phyloP scores from a whole-genome alignment of 1,284 basidiomycete genomes.

The Ganoderma boninense region DNA sequence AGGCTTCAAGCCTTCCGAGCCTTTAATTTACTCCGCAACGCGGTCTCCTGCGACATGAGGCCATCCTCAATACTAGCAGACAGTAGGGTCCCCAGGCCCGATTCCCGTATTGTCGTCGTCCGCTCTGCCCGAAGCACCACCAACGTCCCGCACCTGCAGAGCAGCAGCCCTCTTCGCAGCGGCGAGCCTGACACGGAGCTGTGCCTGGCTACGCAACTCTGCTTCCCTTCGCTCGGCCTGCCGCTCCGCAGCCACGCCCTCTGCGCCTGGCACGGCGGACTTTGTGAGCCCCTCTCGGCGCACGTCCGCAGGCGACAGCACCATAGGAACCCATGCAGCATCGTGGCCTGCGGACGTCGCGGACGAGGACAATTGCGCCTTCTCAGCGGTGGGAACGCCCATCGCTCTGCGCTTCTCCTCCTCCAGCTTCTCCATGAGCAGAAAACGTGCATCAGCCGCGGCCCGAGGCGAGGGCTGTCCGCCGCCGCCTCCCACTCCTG shows the following conservation, averaged over 20 bases:
- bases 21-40: slow-evolving; percentile 25
- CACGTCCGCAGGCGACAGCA: background rate
- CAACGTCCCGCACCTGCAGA: background rate
- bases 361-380: slow-evolving; percentile 25
- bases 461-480: slow-evolving; percentile 12
- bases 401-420: slow-evolving; percentile 48
- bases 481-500: slow-evolving; percentile 17
- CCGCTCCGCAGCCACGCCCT: slow-evolving; percentile 28
- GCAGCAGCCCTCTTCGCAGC: slow-evolving; percentile 50
- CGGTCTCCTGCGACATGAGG: slow-evolving; percentile 26
- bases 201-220: slow-evolving; percentile 57
- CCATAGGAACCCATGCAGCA: slow-evolving; percentile 27
- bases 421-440: slow-evolving; percentile 55
- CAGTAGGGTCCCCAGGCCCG: background rate
- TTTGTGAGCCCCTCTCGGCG: background rate
- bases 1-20: slow-evolving; percentile 17
- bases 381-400: slow-evolving; percentile 33
- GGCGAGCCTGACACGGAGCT: slow-evolving; percentile 57
- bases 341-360: slow-evolving; percentile 1
- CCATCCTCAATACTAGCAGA: slow-evolving; percentile 10
- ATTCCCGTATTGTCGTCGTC: background rate
- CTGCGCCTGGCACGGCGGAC: slow-evolving; percentile 15
- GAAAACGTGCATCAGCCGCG: slow-evolving; percentile 41
- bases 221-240: slow-evolving; percentile 45
- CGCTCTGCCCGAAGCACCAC: slow-evolving; percentile 8